phyloP scores from a whole-genome alignment of 495 filamentous ascomycete genomes.

The Neurospora sp. region DNA sequence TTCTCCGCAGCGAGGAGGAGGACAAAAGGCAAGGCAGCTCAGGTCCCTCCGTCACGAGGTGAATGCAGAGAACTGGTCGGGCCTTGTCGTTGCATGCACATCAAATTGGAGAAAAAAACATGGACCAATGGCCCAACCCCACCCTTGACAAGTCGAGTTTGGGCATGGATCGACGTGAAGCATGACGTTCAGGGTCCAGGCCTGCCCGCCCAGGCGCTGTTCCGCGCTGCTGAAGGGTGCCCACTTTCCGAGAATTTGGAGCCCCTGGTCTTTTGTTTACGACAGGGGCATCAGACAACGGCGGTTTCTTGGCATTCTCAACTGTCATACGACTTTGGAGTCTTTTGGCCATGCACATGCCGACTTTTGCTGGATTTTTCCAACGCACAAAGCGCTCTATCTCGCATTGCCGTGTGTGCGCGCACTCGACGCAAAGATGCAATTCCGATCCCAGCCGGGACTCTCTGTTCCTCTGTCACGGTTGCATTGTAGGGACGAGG shows the following conservation, averaged over 20 bases:
- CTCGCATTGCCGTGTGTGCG: not conserved
- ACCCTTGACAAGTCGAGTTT: not conserved
- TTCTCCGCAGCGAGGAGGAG: slow-evolving; percentile 2
- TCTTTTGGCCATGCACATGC: not conserved
- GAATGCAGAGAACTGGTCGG: not conserved
- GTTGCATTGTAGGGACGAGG: not conserved
- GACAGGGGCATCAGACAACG: not conserved
- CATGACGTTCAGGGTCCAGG: not conserved
- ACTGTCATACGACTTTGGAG: not conserved
- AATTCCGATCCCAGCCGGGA: not conserved
- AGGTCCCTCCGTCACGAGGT: not conserved
- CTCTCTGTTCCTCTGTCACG: not conserved
- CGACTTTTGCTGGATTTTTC: not conserved
- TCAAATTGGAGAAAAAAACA: not conserved
- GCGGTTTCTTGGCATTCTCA: not conserved
- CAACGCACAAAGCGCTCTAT: not conserved
- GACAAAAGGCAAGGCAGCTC: not conserved
- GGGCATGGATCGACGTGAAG: not conserved
- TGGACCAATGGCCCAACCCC: not conserved
- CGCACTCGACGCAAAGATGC: not conserved
- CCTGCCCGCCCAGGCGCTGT: not conserved
- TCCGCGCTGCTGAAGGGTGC: too few relatives aligned
- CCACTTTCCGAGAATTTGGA: not conserved
- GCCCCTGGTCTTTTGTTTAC: not conserved
- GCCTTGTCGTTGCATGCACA: too few relatives aligned